Percentiles rank a stretch among this genome's conserved stretches.
Conservation (phyloP, 345 rosid genomes). For the Eucalyptus pauciflora region DNA sequence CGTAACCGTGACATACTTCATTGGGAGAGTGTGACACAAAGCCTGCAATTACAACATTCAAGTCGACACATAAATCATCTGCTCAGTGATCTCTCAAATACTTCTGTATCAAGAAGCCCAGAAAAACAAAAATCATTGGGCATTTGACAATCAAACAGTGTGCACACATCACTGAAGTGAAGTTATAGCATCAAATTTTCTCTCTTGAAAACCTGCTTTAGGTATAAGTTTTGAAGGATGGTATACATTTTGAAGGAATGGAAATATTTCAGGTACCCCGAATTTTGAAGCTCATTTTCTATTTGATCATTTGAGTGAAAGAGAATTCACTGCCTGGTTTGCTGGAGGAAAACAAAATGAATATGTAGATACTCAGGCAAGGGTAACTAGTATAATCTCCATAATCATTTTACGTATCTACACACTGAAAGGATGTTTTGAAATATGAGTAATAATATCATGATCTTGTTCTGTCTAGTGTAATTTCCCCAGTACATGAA, state of each 20-base stretch:
- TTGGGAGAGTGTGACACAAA: conserved; percentile 68
- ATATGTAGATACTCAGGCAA: neutral
- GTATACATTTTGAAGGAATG: neutral
- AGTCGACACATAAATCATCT: neutral
- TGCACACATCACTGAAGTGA: neutral
- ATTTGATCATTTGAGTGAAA: neutral
- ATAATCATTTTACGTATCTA: neutral
- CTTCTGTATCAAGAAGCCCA: neutral
- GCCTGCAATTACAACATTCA: conserved; percentile 32
- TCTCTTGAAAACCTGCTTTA: neutral
- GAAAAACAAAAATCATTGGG: neutral
- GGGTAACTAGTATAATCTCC: neutral
- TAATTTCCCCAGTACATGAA: neutral
- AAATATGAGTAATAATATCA: neutral
- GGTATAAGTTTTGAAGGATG: neutral
- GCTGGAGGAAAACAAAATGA: neutral
- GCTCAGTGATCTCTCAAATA: neutral
- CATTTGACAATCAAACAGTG: neutral
- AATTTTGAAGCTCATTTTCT: neutral
- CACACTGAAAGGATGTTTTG: neutral
- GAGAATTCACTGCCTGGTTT: neutral
- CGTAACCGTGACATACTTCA: conserved; percentile 56
- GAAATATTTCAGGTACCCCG: neutral
- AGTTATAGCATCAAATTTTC: neutral
- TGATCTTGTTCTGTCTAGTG: neutral